These are phyloP conservation scores for Colletotrichum sp. DNA, from an alignment of 2,329 filamentous ascomycete genomes.

Conservation along the genomic window DNA sequence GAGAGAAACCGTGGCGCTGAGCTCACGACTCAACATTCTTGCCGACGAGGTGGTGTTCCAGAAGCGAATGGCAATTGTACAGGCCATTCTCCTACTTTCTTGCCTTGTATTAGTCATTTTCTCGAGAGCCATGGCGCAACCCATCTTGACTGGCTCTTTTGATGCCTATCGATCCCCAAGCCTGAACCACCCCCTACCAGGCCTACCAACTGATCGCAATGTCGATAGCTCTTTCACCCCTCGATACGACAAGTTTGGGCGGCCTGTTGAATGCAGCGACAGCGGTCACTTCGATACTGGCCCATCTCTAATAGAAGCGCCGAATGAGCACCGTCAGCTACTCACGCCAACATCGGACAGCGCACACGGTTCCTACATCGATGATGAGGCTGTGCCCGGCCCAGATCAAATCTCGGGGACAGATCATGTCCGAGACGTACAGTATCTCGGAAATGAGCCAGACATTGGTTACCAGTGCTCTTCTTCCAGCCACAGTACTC, in stretches of 20 bases:
- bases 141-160: constrained; percentile 7
- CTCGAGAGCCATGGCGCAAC: constrained; percentile 37
- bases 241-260: constrained; percentile 2
- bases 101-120: constrained; percentile 91
- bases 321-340: background rate
- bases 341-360: background rate
- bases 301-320: background rate
- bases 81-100: constrained; percentile 84
- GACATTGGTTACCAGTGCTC: background rate
- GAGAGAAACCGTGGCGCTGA: constrained; percentile 82
- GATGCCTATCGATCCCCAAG: background rate
- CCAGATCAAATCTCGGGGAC: background rate
- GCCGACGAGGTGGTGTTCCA: constrained; percentile 90
- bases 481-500: background rate
- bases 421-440: background rate
- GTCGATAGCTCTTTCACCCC: background rate
- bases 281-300: background rate
- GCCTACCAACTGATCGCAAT: background rate
- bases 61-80: constrained; percentile 93
- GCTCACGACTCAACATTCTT: constrained; percentile 79
- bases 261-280: background rate
- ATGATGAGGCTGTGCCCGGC: background rate
- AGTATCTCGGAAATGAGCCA: background rate
- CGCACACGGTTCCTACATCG: background rate
- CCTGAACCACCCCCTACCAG: background rate